Conservation (phyloP, 1,139 yeast genomes). For the Saccharomyces pastorianus region DNA sequence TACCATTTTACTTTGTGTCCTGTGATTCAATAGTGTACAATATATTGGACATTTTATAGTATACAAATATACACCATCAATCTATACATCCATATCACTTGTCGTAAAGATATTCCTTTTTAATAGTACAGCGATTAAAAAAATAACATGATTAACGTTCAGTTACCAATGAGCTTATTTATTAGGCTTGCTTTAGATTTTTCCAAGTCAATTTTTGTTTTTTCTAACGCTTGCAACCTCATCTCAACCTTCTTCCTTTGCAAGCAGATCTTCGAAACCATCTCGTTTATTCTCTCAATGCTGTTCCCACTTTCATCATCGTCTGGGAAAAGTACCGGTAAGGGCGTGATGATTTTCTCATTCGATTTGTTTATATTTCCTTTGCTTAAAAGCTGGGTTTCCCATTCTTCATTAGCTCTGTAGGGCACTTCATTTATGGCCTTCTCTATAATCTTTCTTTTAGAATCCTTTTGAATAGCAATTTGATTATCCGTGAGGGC, state of each 20-base stretch:
- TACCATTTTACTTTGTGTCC: background rate
- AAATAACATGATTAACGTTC: background rate
- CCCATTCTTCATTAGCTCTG: background rate
- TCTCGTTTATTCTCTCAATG: conserved; percentile 1
- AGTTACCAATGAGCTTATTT: background rate
- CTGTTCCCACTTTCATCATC: background rate
- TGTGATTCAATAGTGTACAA: background rate
- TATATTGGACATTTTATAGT: background rate
- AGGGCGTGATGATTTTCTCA: background rate
- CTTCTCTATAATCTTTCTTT: background rate
- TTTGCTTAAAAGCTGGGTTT: conserved; percentile 1
- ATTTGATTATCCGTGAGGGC: conserved; percentile 9
- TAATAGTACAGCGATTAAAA: background rate
- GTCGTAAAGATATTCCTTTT: too few species aligned
- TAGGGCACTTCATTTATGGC: background rate
- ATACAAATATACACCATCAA: background rate
- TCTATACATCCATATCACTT: background rate
- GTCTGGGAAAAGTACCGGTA: conserved; percentile 3
- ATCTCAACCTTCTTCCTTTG: conserved; percentile 3
- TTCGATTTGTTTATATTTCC: background rate
- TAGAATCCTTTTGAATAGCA: background rate
- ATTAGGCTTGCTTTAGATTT: background rate
- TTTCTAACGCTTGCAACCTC: conserved; percentile 3
- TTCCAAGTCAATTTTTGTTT: background rate
- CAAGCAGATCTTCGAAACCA: conserved; percentile 1